Base-by-base conservation (phyloP, 345 rosid species). In the Abelmoschus esculentus region DNA sequence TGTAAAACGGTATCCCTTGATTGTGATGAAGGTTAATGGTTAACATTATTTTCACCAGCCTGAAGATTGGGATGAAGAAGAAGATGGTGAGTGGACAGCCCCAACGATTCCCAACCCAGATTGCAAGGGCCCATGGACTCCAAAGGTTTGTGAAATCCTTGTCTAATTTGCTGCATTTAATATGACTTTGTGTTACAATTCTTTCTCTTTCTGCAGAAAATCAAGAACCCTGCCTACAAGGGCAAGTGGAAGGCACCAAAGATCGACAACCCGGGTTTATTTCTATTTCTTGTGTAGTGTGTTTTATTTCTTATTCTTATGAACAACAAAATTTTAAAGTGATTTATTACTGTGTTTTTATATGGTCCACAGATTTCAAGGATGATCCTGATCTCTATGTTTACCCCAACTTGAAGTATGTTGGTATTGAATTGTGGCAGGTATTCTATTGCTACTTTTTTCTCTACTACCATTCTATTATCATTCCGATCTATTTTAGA, bases 41-140 rank as follows among this genome's bases (percentile, higher is more conserved):
- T 66, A 49, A 70, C 17, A 46, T 57, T 6, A 47, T 57, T 49
- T 68, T 31, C 42, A 63, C 32, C 77, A 96, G 99, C 99, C 99
- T 67, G 98, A 92, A 73, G 98, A 92, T 78, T 96, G 99, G 99
- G 97, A 96, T 84, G 99, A 92, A 7, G 95, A 96, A 78, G 99
- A 96, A 83, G 99, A 96, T 81, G 98, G 97, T 85, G 98, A 91
- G 75, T 96, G 99, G 98, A 87, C 93, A 56, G 81, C 90, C 66
- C 92, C 99, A 22, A 96, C 99, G 66, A 87, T 90, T 64, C 75
- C 96, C 70, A 96, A 96, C 86, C 98, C 61, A 12, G 61, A 56
- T 77, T 90, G 90, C 92, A 87, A 82, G 77, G 99, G 99, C 57
- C 88, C 85, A 82, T 96, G 98, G 98, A 79, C 78, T 77, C 76